A percentile compares a stretch with the other conserved stretches of the same genome.
Evolutionary conservation across 2,329 filamentous ascomycete genomes (phyloP).

Genomic region (Lanzia echinophila): DNA sequence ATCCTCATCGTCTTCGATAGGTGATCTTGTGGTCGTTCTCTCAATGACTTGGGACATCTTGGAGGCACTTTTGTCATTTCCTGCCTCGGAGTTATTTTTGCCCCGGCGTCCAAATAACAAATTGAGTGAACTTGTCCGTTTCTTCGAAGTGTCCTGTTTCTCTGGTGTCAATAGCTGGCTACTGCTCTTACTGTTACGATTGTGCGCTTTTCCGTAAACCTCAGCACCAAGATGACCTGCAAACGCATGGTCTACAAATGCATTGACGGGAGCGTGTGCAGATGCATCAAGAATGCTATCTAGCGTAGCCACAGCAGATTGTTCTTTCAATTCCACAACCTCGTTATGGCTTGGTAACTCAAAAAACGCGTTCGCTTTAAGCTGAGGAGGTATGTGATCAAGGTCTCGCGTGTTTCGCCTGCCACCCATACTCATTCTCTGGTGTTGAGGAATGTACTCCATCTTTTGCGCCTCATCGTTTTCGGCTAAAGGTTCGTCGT

Average conservation of each 20-base stretch:
- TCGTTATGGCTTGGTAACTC: constrained; percentile 51
- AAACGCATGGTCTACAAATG: constrained; percentile 85
- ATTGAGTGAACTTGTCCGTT: constrained; percentile 42
- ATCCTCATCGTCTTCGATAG: constrained; percentile 23
- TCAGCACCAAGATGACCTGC: constrained; percentile 69
- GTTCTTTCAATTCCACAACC: constrained; percentile 56
- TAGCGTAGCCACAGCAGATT: constrained; percentile 81
- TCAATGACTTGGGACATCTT: constrained; percentile 22
- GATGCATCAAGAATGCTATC: constrained; percentile 91
- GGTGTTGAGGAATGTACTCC: constrained; percentile 31
- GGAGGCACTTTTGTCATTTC: constrained; percentile 16
- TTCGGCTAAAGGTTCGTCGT: constrained; percentile 15
- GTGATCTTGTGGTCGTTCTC: constrained; percentile 12
- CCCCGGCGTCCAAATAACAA: constrained; percentile 33
- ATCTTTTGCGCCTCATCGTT: constrained; percentile 22
- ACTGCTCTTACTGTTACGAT: constrained; percentile 45
- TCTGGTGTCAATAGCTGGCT: constrained; percentile 27
- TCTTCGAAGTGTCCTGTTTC: constrained; percentile 31
- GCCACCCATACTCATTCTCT: constrained; percentile 28
- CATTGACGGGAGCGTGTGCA: constrained; percentile 76
- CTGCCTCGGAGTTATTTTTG: constrained; percentile 17
- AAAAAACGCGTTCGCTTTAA: constrained; percentile 89
- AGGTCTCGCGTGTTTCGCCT: constrained; percentile 31
- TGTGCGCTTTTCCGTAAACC: constrained; percentile 59
- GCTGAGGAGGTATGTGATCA: constrained; percentile 66